Conservation (phyloP, 208 protist species). For the Herpetomonas muscarum region DNA sequence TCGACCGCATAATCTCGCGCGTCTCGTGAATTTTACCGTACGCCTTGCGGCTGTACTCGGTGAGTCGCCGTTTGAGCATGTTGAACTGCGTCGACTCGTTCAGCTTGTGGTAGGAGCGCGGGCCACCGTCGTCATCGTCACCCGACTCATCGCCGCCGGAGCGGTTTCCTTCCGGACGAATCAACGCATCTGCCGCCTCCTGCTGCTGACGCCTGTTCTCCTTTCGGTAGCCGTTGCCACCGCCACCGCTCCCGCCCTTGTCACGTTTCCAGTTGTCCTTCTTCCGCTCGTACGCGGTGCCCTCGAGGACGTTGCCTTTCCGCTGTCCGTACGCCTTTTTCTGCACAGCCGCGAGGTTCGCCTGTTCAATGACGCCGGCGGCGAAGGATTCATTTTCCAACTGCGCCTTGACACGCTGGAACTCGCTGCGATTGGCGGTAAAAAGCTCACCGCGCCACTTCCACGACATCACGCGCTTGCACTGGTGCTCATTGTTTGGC, state of each 20-base stretch:
- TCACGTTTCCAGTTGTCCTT: slow-evolving; percentile 42
- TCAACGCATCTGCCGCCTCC: slow-evolving; percentile 61
- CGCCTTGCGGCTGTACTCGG: slow-evolving; percentile 95
- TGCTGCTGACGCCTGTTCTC: slow-evolving; percentile 50
- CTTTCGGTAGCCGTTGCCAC: slow-evolving; percentile 58
- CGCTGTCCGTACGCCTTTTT: slow-evolving; percentile 91
- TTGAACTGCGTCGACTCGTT: slow-evolving; percentile 90
- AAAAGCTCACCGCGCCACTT: slow-evolving; percentile 98
- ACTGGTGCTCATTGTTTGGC: slow-evolving; percentile 92
- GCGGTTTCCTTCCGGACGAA: slow-evolving; percentile 23
- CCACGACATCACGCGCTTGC: slow-evolving; percentile 98
- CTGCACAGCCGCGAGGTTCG: slow-evolving; percentile 80
- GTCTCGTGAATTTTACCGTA: slow-evolving; percentile 98
- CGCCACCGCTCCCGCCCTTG: neutral
- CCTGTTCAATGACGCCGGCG: slow-evolving; percentile 68
- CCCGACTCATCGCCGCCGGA: slow-evolving; percentile 16
- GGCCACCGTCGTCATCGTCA: slow-evolving; percentile 46
- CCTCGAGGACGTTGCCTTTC: slow-evolving; percentile 88
- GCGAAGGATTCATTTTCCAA: slow-evolving; percentile 95
- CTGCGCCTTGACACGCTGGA: slow-evolving; percentile 94
- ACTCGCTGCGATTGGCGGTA: slow-evolving; percentile 94
- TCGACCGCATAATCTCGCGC: slow-evolving; percentile 78
- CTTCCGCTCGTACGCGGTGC: slow-evolving; percentile 80
- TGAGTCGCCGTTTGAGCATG: slow-evolving; percentile 94
- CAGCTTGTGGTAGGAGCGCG: slow-evolving; percentile 81